Evolutionary conservation across 2,329 filamentous ascomycete species (phyloP), one percentile per base, ranked within the genome.

Genomic region (Arthrobotrys megalospora): DNA sequence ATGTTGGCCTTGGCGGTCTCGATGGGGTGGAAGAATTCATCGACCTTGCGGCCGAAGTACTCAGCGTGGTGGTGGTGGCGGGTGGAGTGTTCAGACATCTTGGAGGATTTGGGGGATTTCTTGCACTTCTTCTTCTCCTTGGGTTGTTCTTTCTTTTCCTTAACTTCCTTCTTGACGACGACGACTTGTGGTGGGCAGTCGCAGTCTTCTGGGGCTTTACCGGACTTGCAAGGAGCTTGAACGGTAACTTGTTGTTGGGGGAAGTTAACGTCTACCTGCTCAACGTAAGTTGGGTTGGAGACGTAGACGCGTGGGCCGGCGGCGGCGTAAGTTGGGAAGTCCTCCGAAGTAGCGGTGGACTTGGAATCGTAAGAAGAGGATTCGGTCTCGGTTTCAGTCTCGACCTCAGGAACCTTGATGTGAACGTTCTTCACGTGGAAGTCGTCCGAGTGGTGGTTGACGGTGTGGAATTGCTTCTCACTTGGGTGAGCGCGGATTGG

Each of bases 371-470:
- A 78, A 41, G 63, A 68, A 65, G 66, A 68, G 52, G 62, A 69
- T 47, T 77, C 67, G 58, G 62, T 77, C 45, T 67, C 71, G 76
- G 28, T 21, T 34, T 79, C 65, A 50, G 68, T 36, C 48, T 79
- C 53, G 55, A 67, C 16, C 41, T 81, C 71, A 67, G 41, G 53
- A 55, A 67, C 66, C 24, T 71, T 50, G 48, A 77, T 76, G 82
- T 85, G 80, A 83, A 83, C 83, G 81, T 81, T 80, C 82, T 84
- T 78, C 62, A 73, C 71, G 62, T 80, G 65, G 55, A 73, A 73
- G 43, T 80, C 34, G 64, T 80, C 67, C 60, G 80, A 69, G 80
- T 79, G 62, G 19, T 76, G 71, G 48, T 76, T 69, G 77, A 80
- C 76, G 55, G 79, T 68, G 53, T 79, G 75, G 58, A 71, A 76